Evolutionary conservation across 148 eudicot genomes (phyloP), one percentile per base, ranked within the genome.

Genomic region (Tetragonia tetragonoides): DNA sequence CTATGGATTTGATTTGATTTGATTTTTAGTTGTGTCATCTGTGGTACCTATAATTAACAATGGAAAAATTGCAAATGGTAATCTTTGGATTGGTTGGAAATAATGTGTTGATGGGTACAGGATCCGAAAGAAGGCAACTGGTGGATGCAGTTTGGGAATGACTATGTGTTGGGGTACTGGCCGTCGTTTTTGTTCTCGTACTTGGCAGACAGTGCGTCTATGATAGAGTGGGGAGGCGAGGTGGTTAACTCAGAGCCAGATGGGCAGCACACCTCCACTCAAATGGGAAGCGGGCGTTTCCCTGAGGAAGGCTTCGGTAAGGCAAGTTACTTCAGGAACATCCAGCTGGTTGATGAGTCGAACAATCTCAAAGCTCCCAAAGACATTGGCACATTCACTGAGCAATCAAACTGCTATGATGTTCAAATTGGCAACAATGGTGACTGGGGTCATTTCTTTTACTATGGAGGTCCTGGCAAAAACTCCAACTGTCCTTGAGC

Each of bases 221-320:
- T 94, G 98, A 92, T 94, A 1, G 98, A 94, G 75, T 94, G 97
- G 98, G 98, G 98, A 49, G 98, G 98, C 5, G 98, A 94, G 72
- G 92, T 94, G 23, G 98, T 94, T 65, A 94, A 94, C 77, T 92
- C 98, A 1, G 87, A 86, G 76, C 87, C 95, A 0, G 91, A 92
- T 71, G 97, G 98, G n/a, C 88, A 80, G 66, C 98, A 94, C 80
- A 94, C 98, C 6, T 84, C 93, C 5, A 94, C 98, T 3, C 97
- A 94, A 73, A 94, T 94, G 98, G 98, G 98, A 24, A 94, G 98
- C 21, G 98, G 98, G 0, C 91, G 76, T 61, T 94, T 94, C 84
- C 98, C 98, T 0, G 98, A 92, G 81, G 97, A 94, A 86, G 98
- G 97, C 38, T 94, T 94, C 64, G 94, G 95, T 8, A 94, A 92